phyloP scores from a whole-genome alignment of 2,329 filamentous ascomycete species.

The Neoarthrinium moseri region DNA sequence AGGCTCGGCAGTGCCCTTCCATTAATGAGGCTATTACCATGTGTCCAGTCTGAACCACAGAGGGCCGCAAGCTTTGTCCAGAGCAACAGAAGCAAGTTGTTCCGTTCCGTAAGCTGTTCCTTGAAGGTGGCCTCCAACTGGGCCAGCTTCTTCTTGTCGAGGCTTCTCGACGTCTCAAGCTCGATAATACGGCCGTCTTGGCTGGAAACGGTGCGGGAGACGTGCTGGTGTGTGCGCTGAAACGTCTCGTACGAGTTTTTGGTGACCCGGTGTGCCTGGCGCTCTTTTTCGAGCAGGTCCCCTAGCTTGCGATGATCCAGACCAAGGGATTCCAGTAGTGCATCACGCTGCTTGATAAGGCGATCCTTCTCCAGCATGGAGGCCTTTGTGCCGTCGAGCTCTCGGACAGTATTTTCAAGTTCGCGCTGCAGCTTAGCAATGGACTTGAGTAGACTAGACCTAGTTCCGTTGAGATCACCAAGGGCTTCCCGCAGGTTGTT shows the following conservation, averaged over 20 bases:
- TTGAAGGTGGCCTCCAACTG: conserved; percentile 77
- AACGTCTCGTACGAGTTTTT: conserved; percentile 85
- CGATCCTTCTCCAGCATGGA: conserved; percentile 87
- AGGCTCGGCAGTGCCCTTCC: conserved; percentile 79
- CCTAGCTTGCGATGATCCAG: conserved; percentile 82
- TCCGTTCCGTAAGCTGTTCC: conserved; percentile 86
- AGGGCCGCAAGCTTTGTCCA: conserved; percentile 87
- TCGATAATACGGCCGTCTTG: conserved; percentile 84
- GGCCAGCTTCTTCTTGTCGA: conserved; percentile 75
- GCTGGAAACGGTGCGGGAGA: conserved; percentile 79
- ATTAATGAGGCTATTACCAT: conserved; percentile 85
- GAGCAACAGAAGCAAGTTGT: conserved; percentile 80
- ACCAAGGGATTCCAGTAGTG: conserved; percentile 82
- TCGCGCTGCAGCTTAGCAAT: conserved; percentile 87
- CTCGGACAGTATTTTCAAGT: conserved; percentile 77
- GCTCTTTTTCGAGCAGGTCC: conserved; percentile 89
- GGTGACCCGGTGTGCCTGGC: conserved; percentile 79
- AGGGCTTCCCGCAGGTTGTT: conserved; percentile 83
- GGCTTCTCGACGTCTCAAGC: conserved; percentile 74
- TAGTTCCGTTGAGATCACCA: conserved; percentile 82
- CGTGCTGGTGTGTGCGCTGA: conserved; percentile 83
- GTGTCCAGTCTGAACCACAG: conserved; percentile 89
- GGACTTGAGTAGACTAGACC: conserved; percentile 81
- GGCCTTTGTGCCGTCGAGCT: conserved; percentile 76
- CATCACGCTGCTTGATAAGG: conserved; percentile 84